Evolutionary conservation across 805 yeast species (phyloP).

Genomic region (Dipodascus geniculatus): DNA sequence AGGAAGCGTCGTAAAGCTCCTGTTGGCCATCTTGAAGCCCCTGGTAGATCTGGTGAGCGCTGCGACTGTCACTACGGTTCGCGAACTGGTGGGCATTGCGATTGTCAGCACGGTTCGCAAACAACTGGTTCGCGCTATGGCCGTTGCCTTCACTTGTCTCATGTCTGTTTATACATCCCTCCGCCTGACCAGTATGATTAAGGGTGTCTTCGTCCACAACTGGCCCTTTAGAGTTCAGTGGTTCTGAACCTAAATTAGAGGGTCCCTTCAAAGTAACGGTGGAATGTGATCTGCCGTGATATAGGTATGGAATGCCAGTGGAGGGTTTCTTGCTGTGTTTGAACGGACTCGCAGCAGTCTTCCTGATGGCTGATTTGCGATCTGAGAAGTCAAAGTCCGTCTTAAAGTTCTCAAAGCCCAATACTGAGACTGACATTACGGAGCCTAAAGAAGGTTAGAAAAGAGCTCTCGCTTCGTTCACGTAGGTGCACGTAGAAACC

Average conservation of each 20-base stretch:
- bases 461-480: neutral
- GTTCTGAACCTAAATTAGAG: neutral
- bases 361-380: neutral
- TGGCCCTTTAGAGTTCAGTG: neutral
- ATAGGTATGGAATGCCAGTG: neutral
- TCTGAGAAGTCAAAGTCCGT: conserved; percentile 1
- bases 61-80: neutral
- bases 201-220: neutral
- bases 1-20: no score
- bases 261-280: neutral
- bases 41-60: no score
- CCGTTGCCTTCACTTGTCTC: neutral
- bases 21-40: no score
- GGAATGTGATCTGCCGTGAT: neutral
- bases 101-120: neutral
- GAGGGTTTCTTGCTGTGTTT: neutral
- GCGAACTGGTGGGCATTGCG: neutral
- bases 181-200: neutral
- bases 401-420: neutral
- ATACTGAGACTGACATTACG: neutral
- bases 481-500: neutral
- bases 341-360: neutral
- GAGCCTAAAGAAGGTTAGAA: neutral
- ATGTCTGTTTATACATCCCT: neutral
- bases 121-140: neutral